A percentile compares a stretch with the other conserved stretches of the same genome.
phyloP scores from a whole-genome alignment of 129 eudicot genomes.

The Flaveria sonorensis region DNA sequence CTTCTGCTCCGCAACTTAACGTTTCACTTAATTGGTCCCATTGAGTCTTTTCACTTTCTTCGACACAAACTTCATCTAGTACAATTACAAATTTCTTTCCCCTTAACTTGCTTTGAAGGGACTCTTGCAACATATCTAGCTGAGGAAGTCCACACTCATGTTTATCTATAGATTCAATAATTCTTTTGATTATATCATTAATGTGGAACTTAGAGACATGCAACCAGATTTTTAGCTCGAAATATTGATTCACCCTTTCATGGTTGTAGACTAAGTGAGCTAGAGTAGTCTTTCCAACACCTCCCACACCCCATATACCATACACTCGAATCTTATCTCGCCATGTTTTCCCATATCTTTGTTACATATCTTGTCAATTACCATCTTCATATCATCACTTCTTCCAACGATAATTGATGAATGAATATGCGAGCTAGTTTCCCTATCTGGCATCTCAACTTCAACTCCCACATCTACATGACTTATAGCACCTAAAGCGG shows the following conservation, averaged over 20 bases:
- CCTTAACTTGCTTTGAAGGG: conserved; percentile 15
- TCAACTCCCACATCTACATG: too few species aligned
- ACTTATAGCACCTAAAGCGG: too few species aligned
- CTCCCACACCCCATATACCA: conserved; percentile 3
- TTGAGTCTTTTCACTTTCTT: too few species aligned
- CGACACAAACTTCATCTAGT: conserved; percentile 42
- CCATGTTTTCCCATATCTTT: neutral
- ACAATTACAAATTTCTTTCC: conserved; percentile 35
- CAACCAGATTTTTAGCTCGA: neutral
- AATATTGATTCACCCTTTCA: neutral
- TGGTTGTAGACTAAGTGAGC: conserved; percentile 3
- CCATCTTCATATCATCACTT: neutral
- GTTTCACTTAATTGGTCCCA: conserved; percentile 29
- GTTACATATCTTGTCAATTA: neutral
- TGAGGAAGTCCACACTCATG: neutral
- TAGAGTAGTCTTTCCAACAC: conserved; percentile 18
- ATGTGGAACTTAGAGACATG: too few species aligned
- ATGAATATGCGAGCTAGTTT: too few species aligned
- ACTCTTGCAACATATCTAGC: neutral
- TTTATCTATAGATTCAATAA: neutral
- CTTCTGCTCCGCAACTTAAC: conserved; percentile 29
- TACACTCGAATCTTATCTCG: neutral
- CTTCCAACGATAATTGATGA: neutral
- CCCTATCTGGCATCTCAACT: too few species aligned
- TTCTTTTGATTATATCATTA: neutral